A percentile compares a stretch with the other conserved stretches of the same genome.
phyloP scores from a whole-genome alignment of 163 green algal species.

The Volvox carteri region DNA sequence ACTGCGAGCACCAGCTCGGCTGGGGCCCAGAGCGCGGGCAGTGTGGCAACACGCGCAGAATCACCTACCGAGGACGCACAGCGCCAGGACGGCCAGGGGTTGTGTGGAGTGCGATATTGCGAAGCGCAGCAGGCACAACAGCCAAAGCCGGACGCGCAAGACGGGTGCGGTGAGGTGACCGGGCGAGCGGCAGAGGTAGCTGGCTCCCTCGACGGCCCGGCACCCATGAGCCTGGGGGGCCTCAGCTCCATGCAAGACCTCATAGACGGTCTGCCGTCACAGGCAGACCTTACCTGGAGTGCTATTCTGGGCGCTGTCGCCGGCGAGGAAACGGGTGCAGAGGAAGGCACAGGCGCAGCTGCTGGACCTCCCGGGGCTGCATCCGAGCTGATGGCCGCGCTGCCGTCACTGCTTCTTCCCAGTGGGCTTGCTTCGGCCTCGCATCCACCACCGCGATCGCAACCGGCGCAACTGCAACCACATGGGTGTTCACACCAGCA shows the following conservation, averaged over 20 bases:
- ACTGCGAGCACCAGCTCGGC: background rate
- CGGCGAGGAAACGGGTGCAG: background rate
- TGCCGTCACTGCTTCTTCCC: background rate
- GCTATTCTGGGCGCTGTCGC: background rate
- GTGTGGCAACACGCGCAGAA: background rate
- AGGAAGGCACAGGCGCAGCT: background rate
- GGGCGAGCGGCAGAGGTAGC: background rate
- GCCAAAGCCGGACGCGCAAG: background rate
- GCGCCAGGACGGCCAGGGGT: background rate
- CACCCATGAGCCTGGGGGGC: conserved; percentile 40
- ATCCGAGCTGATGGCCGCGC: background rate
- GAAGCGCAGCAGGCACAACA: conserved; percentile 15
- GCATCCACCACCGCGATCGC: background rate
- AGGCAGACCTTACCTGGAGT: conserved; percentile 34
- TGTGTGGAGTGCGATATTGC: background rate
- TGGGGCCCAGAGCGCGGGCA: no score
- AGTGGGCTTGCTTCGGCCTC: no score
- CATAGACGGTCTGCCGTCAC: conserved; percentile 42
- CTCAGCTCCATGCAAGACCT: conserved; percentile 55
- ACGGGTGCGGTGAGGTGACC: background rate
- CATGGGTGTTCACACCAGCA: background rate
- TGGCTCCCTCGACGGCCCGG: background rate
- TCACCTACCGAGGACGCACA: background rate
- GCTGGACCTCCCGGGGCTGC: background rate
- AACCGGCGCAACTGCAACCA: background rate